Percentiles rank a stretch among this genome's conserved stretches.
Conservation (phyloP, 345 rosid species). For the Syzygium oleosum region DNA sequence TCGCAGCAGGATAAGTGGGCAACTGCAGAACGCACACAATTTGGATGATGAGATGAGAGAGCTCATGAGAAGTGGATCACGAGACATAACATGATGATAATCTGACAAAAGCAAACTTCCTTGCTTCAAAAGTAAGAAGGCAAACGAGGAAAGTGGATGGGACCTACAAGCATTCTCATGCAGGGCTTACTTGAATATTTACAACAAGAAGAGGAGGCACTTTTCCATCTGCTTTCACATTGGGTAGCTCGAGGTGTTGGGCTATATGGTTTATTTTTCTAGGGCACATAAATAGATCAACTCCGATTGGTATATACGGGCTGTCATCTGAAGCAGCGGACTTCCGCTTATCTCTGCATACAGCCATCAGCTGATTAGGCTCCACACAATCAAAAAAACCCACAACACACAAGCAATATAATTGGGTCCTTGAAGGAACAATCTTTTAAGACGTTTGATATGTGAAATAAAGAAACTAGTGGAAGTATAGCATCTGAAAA, state of each 20-base stretch:
- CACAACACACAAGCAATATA: background rate
- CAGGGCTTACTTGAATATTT: conserved; percentile 69
- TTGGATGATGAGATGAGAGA: background rate
- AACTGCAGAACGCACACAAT: conserved; percentile 30
- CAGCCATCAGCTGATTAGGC: background rate
- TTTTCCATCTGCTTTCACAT: conserved; percentile 48
- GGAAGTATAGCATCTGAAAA: background rate
- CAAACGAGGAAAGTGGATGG: background rate
- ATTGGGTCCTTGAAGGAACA: background rate
- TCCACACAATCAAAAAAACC: background rate
- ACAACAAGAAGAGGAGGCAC: conserved; percentile 76
- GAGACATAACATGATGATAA: background rate
- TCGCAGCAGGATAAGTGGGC: conserved; percentile 87
- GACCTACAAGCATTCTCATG: background rate
- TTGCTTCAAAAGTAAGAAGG: background rate
- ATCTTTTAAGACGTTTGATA: background rate
- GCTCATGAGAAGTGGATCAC: background rate
- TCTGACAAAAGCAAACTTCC: background rate
- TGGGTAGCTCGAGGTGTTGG: conserved; percentile 82
- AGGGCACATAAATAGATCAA: conserved; percentile 67
- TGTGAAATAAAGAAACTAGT: background rate
- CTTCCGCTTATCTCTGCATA: conserved; percentile 76
- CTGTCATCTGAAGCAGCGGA: conserved; percentile 50
- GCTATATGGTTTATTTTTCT: conserved; percentile 88
- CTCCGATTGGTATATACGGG: conserved; percentile 71